Evolutionary conservation across 129 eudicot species (phyloP).

Genomic region (Calendula officinalis): DNA sequence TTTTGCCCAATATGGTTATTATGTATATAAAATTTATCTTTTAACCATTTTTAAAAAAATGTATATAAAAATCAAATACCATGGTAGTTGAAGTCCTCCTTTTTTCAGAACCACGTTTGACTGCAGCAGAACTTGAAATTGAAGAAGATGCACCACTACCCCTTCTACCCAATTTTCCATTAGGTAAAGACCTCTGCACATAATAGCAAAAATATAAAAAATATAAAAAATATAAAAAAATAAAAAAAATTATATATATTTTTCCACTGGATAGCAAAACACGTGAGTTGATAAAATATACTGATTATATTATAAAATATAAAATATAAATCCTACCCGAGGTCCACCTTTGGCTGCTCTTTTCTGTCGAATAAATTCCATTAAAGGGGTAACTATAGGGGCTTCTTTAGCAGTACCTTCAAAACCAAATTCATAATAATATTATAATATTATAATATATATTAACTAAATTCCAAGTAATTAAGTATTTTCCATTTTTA

Average conservation of each 20-base stretch:
- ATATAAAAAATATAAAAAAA: too few relatives aligned
- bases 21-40: not conserved
- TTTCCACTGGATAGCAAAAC: too few relatives aligned
- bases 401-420: conserved; percentile 74
- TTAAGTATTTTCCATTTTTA: conserved; percentile 6
- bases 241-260: too few relatives aligned
- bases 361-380: conserved; percentile 86
- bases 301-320: not conserved
- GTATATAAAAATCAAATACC: conserved; percentile 32
- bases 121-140: conserved; percentile 51
- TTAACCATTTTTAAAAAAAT: not conserved
- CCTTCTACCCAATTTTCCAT: conserved; percentile 63
- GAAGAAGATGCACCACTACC: conserved; percentile 52
- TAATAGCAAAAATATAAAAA: conserved; percentile 1
- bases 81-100: conserved; percentile 55
- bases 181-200: conserved; percentile 55
- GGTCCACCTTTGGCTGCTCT: conserved; percentile 87
- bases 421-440: conserved; percentile 22
- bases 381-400: conserved; percentile 74
- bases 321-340: conserved; percentile 49
- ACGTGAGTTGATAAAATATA: conserved; percentile 9
- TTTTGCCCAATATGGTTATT: too few relatives aligned
- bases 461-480: not conserved
- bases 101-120: conserved; percentile 58
- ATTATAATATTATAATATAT: conserved; percentile 1